Evolutionary conservation across 129 eudicot genomes (phyloP).

Genomic region (Chrysanthemum lavandulifolium): DNA sequence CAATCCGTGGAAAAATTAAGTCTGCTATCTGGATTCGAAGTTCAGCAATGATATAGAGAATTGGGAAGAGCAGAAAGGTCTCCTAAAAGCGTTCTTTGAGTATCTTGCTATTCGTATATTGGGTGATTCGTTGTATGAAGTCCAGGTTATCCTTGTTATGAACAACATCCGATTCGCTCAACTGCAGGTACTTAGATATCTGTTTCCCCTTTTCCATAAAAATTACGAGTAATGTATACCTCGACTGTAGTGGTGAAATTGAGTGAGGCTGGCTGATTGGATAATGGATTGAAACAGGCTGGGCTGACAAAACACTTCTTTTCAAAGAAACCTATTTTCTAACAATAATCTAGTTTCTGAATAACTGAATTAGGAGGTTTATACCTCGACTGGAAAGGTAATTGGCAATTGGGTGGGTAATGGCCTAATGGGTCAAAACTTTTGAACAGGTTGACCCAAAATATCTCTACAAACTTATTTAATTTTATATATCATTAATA

Average conservation of each 20-base stretch:
- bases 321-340: not conserved
- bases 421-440: too few relatives aligned
- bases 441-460: too few relatives aligned
- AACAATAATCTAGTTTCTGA: not conserved
- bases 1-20: conserved; percentile 63
- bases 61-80: conserved; percentile 48
- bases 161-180: conserved; percentile 83
- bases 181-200: conserved; percentile 57
- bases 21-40: conserved; percentile 72
- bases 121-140: conserved; percentile 53
- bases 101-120: conserved; percentile 64
- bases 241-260: too few relatives aligned
- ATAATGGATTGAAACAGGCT: not conserved
- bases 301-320: conserved; percentile 1
- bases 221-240: not conserved
- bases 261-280: too few relatives aligned
- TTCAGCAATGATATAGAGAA: conserved; percentile 41
- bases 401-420: too few relatives aligned
- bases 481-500: too few relatives aligned
- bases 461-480: too few relatives aligned
- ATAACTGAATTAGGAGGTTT: not conserved
- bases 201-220: not conserved
- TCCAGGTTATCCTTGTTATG: conserved; percentile 65
- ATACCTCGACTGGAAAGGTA: not conserved
- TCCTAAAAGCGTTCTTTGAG: conserved; percentile 54